Conservation (phyloP, 768 basidiomycete genomes). For the Termitomyces sp. region DNA sequence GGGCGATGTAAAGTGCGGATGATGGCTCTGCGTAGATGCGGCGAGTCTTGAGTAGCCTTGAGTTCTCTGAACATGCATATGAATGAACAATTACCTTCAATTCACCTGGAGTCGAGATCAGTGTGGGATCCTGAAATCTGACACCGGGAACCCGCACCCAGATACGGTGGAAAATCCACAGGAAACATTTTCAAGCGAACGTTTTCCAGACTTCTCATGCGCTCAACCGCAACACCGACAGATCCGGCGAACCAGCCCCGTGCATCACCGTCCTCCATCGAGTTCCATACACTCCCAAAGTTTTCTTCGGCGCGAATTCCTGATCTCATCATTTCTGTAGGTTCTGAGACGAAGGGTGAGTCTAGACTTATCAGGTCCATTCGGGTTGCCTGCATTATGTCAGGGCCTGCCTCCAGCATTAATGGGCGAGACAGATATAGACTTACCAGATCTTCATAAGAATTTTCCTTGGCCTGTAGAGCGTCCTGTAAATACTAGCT, state of each 20-base stretch:
- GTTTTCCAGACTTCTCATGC: conserved; percentile 43
- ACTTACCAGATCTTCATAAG: conserved; percentile 19
- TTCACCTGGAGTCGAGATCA: conserved; percentile 46
- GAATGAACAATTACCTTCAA: conserved; percentile 47
- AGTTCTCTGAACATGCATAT: conserved; percentile 52
- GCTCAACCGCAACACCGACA: conserved; percentile 50
- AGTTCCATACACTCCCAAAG: conserved; percentile 59
- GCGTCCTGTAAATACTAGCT: background rate
- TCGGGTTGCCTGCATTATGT: conserved; percentile 23
- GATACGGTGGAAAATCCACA: conserved; percentile 54
- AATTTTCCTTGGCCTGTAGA: background rate
- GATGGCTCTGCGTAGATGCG: conserved; percentile 65
- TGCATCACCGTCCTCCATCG: conserved; percentile 37
- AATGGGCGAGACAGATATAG: background rate
- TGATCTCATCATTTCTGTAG: conserved; percentile 13
- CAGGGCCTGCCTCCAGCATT: background rate
- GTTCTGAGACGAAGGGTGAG: conserved; percentile 60
- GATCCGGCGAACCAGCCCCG: conserved; percentile 71
- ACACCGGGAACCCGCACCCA: conserved; percentile 38
- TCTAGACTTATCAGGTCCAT: conserved; percentile 73
- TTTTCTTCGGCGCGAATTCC: conserved; percentile 22
- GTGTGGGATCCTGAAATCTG: conserved; percentile 3
- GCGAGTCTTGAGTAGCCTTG: conserved; percentile 57
- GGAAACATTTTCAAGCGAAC: conserved; percentile 48
- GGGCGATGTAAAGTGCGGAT: conserved; percentile 73